These are phyloP conservation scores for Termitomyces sp. DNA, from an alignment of 768 basidiomycete species.

Conservation along the genomic window DNA sequence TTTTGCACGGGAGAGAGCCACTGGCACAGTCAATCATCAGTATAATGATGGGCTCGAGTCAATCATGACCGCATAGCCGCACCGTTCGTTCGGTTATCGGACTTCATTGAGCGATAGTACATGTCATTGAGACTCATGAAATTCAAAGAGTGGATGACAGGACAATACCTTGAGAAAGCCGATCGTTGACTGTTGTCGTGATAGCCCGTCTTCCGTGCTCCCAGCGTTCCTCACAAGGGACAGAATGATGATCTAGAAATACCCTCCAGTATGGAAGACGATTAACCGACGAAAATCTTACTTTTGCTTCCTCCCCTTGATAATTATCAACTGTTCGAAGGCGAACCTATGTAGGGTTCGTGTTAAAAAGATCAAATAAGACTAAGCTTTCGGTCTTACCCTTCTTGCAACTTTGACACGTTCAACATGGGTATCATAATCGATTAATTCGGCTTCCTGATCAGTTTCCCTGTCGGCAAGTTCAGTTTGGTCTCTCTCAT, in stretches of 20 bases:
- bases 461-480: constrained; percentile 53
- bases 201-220: constrained; percentile 28
- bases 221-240: constrained; percentile 74
- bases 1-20: constrained; percentile 70
- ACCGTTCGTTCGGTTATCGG: constrained; percentile 54
- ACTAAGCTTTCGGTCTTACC: constrained; percentile 30
- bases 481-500: constrained; percentile 64
- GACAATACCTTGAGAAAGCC: constrained; percentile 67
- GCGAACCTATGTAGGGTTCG: constrained; percentile 40
- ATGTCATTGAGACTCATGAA: not conserved
- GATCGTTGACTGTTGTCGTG: constrained; percentile 40
- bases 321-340: constrained; percentile 77
- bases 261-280: not conserved
- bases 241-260: constrained; percentile 57
- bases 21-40: constrained; percentile 26
- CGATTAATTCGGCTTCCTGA: constrained; percentile 14
- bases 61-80: not conserved
- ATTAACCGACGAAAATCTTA: constrained; percentile 12
- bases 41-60: not conserved
- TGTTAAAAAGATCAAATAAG: not conserved
- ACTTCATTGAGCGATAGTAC: constrained; percentile 29
- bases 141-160: not conserved
- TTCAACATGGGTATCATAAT: constrained; percentile 31
- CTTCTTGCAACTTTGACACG: constrained; percentile 49
- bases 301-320: constrained; percentile 71